Base-by-base conservation (phyloP, 805 yeast genomes). In the Lipomyces mesembrius region DNA sequence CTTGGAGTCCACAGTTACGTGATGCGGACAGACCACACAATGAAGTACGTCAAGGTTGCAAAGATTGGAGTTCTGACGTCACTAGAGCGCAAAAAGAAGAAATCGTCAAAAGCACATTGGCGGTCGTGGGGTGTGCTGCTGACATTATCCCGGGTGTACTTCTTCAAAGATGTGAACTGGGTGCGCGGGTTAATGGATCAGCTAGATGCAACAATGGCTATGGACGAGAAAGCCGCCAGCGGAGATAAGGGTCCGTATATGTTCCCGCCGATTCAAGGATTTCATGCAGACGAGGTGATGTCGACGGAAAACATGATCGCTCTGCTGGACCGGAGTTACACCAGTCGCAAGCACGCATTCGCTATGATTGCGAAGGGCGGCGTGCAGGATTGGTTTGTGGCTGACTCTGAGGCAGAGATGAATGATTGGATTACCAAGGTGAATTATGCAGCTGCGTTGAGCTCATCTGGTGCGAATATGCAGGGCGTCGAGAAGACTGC, bases 391-490 rank as follows among this genome's bases (percentile, higher is more conserved):
- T 75, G 77, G 77, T 71, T 77, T 79, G 63, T 83, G 78, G 85
- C 87, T 14, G 76, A 74, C 6, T 77, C 78, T 27, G 74, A 75
- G n/a, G 76, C 76, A 27, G 90, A 87, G 53, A 77, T 83, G 76
- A 73, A 77, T n/a, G 83, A 83, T 27, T 89, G 93, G 93, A 81
- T 88, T 52, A 79, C 79, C 43, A 76, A 84, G 7, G 84, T 87
- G 72, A 87, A 87, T 70, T 83, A 80, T 69, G 78, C 84, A 7
- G 81, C 87, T 0, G 80, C 88, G 0, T 75, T 85, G 63, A 81
- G 81, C 49, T 77, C 82, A 1, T 80, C 82, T 60, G 66, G 70
- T 7, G 60, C 77, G 8, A 62, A 61, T 25, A 46, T 69, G 25
- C 65, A 63, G 22, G 72, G 69, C 14, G 64, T 61, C 12, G 62